Conservation (phyloP, 148 eudicot species). For the Diospyros lotus region DNA sequence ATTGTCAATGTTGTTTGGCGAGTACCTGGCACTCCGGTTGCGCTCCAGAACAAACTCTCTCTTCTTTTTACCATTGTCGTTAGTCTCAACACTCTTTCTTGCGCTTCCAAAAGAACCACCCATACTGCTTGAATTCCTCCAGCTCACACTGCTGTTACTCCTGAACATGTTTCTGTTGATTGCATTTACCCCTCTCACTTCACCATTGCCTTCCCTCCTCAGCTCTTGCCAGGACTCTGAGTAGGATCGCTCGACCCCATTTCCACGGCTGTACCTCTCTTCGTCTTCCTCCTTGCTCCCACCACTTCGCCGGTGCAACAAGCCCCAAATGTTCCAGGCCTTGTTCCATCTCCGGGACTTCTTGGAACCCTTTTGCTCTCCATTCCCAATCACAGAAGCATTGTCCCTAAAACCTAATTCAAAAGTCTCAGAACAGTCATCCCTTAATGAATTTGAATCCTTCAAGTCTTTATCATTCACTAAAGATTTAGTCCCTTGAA, state of each 20-base stretch:
- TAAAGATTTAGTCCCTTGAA: conserved; percentile 20
- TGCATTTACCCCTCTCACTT: conserved; percentile 25
- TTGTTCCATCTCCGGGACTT: conserved; percentile 63
- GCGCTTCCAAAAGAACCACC: conserved; percentile 47
- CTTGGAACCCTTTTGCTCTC: conserved; percentile 52
- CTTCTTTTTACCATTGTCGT: conserved; percentile 33
- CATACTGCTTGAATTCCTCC: conserved; percentile 54
- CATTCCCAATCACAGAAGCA: conserved; percentile 39
- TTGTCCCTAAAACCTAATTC: conserved; percentile 59
- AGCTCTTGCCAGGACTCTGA: conserved; percentile 83
- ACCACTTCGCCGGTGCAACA: conserved; percentile 42
- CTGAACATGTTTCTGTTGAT: conserved; percentile 42
- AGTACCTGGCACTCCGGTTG: conserved; percentile 55
- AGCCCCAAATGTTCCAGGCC: conserved; percentile 80
- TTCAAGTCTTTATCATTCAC: conserved; percentile 32
- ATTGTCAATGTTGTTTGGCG: conserved; percentile 54
- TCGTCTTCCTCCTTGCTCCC: conserved; percentile 49
- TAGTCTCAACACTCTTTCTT: conserved; percentile 38
- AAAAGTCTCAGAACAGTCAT: conserved; percentile 64
- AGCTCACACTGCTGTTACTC: conserved; percentile 87
- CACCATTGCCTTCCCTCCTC: conserved; percentile 47
- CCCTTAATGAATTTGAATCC: conserved; percentile 40
- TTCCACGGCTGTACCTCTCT: conserved; percentile 33
- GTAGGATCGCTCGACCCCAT: conserved; percentile 63
- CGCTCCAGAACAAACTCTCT: conserved; percentile 37